Percentiles rank a stretch among this genome's conserved stretches.
phyloP scores from a whole-genome alignment of 345 rosid species.

The Bretschneidera sinensis region DNA sequence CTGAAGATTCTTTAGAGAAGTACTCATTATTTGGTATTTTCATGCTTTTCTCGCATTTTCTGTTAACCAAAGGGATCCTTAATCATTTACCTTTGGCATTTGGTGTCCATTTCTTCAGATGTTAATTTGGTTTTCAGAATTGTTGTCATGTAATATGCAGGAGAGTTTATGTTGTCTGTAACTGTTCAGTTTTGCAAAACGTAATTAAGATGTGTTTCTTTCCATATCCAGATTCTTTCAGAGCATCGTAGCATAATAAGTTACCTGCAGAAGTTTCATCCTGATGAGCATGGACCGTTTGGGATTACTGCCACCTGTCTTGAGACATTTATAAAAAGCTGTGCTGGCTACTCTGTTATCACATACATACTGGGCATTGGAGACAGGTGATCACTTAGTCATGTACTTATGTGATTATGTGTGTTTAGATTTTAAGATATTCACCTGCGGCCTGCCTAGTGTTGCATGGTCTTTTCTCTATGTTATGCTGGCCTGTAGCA shows the following conservation, averaged over 20 bases:
- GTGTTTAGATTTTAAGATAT: background rate
- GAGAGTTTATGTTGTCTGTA: background rate
- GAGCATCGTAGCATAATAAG: constrained; percentile 93
- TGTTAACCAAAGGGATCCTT: background rate
- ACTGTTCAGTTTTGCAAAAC: constrained; percentile 12
- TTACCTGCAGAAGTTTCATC: constrained; percentile 92
- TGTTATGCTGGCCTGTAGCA: background rate
- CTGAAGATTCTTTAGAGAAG: background rate
- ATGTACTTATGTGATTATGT: constrained; percentile 1
- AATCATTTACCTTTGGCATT: background rate
- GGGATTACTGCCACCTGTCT: constrained; percentile 95
- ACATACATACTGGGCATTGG: constrained; percentile 97
- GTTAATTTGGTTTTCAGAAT: background rate
- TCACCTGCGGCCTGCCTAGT: background rate
- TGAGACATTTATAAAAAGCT: constrained; percentile 94
- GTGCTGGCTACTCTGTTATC: constrained; percentile 98
- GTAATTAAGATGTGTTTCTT: constrained; percentile 2
- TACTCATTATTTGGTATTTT: background rate
- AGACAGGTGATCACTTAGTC: constrained; percentile 58
- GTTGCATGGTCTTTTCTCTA: background rate
- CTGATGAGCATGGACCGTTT: constrained; percentile 92
- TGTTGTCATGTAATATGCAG: no score
- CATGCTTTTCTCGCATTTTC: background rate
- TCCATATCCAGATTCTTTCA: constrained; percentile 64
- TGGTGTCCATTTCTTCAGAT: background rate